These are phyloP conservation scores for Ogataea nakhonphanomensis DNA, from an alignment of 805 yeast genomes.

Conservation along the genomic window DNA sequence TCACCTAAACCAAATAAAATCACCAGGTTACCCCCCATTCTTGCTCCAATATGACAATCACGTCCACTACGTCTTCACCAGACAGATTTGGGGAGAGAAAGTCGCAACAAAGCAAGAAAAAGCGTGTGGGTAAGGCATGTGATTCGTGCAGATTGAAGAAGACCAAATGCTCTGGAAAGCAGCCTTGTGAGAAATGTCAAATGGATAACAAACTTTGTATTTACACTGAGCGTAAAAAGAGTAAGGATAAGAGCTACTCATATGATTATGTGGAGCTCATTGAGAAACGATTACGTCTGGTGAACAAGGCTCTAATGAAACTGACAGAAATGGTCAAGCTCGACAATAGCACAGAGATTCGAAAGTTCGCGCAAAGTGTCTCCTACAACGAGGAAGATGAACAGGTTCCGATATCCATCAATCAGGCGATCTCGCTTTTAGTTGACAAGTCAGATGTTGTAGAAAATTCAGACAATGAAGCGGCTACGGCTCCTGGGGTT, in stretches of 20 bases:
- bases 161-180: slow-evolving; percentile 61
- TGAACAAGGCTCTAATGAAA: slow-evolving; percentile 49
- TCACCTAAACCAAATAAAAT: not conserved
- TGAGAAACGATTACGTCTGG: slow-evolving; percentile 52
- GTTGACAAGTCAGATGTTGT: slow-evolving; percentile 39
- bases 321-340: slow-evolving; percentile 29
- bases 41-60: not conserved
- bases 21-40: not conserved
- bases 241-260: slow-evolving; percentile 54
- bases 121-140: slow-evolving; percentile 62
- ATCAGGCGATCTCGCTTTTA: slow-evolving; percentile 43
- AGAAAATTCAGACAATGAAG: slow-evolving; percentile 36
- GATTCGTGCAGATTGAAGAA: slow-evolving; percentile 61
- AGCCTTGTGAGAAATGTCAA: slow-evolving; percentile 55
- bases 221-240: slow-evolving; percentile 52
- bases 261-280: slow-evolving; percentile 60
- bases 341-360: slow-evolving; percentile 11
- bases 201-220: slow-evolving; percentile 57
- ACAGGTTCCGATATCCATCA: slow-evolving; percentile 37
- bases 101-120: slow-evolving; percentile 33
- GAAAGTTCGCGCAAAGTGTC: slow-evolving; percentile 13
- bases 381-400: slow-evolving; percentile 19
- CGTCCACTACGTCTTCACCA: slow-evolving; percentile 9
- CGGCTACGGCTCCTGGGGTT: slow-evolving; percentile 1
- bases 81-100: slow-evolving; percentile 10